These are phyloP conservation scores for Macaranga tanarius DNA, from an alignment of 441 rosid species.

Conservation along the genomic window DNA sequence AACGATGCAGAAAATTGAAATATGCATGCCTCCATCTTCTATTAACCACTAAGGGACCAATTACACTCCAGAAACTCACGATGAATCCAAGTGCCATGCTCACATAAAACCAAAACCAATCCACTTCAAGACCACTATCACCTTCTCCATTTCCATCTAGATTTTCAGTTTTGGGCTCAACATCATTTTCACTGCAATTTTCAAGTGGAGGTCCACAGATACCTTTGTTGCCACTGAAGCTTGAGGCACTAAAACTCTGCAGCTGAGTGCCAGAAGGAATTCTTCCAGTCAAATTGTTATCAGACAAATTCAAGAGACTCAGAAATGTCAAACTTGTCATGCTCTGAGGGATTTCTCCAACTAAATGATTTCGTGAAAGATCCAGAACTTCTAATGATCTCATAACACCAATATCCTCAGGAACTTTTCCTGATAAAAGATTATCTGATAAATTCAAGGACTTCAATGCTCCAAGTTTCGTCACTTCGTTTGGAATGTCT, in stretches of 20 bases:
- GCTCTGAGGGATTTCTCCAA: constrained; percentile 19
- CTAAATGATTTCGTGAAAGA: constrained; percentile 21
- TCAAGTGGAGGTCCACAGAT: constrained; percentile 29
- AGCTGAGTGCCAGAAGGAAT: constrained; percentile 32
- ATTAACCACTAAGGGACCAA: not conserved
- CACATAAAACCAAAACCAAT: constrained; percentile 1
- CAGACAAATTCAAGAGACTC: constrained; percentile 29
- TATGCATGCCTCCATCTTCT: not conserved
- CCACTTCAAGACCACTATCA: not conserved
- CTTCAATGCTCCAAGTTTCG: not conserved
- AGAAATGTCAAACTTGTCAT: constrained; percentile 18
- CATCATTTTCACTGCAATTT: constrained; percentile 2
- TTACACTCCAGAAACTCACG: constrained; percentile 23
- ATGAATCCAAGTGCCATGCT: constrained; percentile 22
- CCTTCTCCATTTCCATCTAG: not conserved
- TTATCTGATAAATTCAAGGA: constrained; percentile 25
- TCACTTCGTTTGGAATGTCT: constrained; percentile 18
- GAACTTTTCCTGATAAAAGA: not conserved
- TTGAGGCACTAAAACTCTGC: constrained; percentile 17
- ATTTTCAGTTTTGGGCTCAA: not conserved
- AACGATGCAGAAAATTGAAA: not conserved
- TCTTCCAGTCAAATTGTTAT: constrained; percentile 21
- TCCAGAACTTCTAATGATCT: constrained; percentile 25
- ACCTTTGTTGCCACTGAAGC: constrained; percentile 22
- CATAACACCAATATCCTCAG: constrained; percentile 9